A percentile compares a stretch with the other conserved stretches of the same genome.
Conservation (phyloP, 2,329 filamentous ascomycete genomes). For the Calonectria naviculata region DNA sequence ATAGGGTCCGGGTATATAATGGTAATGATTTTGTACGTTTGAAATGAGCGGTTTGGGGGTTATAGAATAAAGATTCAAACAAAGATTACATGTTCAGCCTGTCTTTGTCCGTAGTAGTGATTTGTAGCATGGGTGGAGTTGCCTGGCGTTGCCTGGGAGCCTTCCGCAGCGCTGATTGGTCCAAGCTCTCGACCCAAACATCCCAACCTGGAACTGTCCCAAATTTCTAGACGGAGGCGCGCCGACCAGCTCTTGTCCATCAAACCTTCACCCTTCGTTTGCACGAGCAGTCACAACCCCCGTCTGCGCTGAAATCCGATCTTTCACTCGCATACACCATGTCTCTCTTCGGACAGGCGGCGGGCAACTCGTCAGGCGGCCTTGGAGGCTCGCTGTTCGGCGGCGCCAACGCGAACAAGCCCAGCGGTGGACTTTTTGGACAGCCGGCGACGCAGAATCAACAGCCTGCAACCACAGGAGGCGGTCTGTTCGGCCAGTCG, state of each 20-base stretch:
- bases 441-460: conserved; percentile 10
- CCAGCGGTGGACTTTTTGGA: conserved; percentile 28
- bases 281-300: conserved; percentile 25
- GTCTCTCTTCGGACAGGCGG: conserved; percentile 49
- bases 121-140: background rate
- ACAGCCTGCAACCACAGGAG: background rate
- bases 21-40: conserved; percentile 21
- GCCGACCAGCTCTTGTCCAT: conserved; percentile 35
- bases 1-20: conserved; percentile 22
- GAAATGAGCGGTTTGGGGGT: background rate
- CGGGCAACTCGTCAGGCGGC: conserved; percentile 34
- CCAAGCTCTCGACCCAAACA: conserved; percentile 44
- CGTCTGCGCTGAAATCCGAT: conserved; percentile 17
- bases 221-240: conserved; percentile 47
- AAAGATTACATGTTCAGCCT: background rate
- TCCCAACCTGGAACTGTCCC: conserved; percentile 42
- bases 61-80: background rate
- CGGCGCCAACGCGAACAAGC: conserved; percentile 25
- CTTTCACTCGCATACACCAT: conserved; percentile 36
- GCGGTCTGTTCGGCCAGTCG: conserved; percentile 30
- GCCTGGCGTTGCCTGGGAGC: conserved; percentile 28
- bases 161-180: conserved; percentile 43
- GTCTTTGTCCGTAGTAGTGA: background rate
- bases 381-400: conserved; percentile 37
- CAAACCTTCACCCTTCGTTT: conserved; percentile 28